A percentile compares a stretch with the other conserved stretches of the same genome.
These are phyloP conservation scores for Cyberlindnera samutprakarnensis DNA, from an alignment of 805 yeast species.

Conservation along the genomic window DNA sequence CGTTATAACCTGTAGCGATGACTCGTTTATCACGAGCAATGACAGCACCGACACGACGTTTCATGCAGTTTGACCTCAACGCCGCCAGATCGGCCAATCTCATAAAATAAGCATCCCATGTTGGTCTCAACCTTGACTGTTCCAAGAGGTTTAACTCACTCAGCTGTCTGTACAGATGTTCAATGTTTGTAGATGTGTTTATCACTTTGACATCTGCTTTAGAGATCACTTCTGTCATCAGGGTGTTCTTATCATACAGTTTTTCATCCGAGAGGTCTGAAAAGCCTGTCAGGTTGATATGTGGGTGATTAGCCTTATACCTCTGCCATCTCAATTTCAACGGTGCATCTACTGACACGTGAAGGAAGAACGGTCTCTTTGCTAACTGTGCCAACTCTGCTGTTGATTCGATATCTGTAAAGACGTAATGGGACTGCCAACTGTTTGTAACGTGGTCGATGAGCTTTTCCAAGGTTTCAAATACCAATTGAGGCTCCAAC, in stretches of 20 bases:
- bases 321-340: constrained; percentile 34
- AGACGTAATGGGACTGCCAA: constrained; percentile 59
- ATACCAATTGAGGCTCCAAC: constrained; percentile 23
- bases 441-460: constrained; percentile 54
- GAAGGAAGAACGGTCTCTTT: constrained; percentile 79
- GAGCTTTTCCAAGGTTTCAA: constrained; percentile 36
- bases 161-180: constrained; percentile 31
- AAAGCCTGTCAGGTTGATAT: constrained; percentile 26
- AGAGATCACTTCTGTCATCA: constrained; percentile 34
- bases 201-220: constrained; percentile 52
- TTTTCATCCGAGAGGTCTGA: constrained; percentile 29
- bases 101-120: constrained; percentile 98
- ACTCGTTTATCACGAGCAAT: constrained; percentile 80
- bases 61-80: constrained; percentile 90
- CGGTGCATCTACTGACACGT: constrained; percentile 73
- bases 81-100: constrained; percentile 89
- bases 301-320: constrained; percentile 21
- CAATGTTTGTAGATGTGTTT: constrained; percentile 35
- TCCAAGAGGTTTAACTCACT: constrained; percentile 39
- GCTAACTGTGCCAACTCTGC: constrained; percentile 38
- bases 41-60: constrained; percentile 94
- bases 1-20: constrained; percentile 95
- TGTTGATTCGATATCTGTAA: constrained; percentile 39
- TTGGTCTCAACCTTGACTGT: constrained; percentile 65
- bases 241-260: constrained; percentile 18